phyloP scores from a whole-genome alignment of 2,329 filamentous ascomycete genomes.

The Mycocentrospora acerina region DNA sequence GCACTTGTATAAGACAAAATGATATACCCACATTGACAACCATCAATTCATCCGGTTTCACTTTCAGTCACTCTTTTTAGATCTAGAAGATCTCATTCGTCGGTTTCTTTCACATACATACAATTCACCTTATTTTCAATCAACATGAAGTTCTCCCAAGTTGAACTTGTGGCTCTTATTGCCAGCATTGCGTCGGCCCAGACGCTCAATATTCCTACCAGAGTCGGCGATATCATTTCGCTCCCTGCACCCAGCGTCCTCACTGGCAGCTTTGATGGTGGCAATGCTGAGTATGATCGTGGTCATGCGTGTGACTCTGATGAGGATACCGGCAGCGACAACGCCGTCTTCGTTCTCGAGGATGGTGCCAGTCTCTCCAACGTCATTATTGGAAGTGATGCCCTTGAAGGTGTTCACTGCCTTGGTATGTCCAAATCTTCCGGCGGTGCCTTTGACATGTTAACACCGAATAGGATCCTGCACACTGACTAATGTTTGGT shows the following conservation, averaged over 20 bases:
- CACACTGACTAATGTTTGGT: constrained; percentile 41
- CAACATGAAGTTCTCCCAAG: constrained; percentile 23
- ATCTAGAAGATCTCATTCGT: too few species aligned
- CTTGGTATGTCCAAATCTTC: constrained; percentile 37
- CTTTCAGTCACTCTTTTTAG: too few species aligned
- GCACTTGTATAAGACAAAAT: too few species aligned
- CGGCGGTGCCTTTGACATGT: background rate
- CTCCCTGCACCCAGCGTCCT: constrained; percentile 29
- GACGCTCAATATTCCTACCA: constrained; percentile 36
- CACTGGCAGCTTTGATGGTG: constrained; percentile 19
- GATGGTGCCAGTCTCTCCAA: constrained; percentile 54
- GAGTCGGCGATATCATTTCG: constrained; percentile 27
- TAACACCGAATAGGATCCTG: constrained; percentile 42
- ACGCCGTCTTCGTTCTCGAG: constrained; percentile 55
- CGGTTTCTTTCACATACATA: too few species aligned
- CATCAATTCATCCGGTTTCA: too few species aligned
- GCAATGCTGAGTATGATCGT: constrained; percentile 26
- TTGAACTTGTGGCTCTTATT: constrained; percentile 21
- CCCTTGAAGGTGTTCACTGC: constrained; percentile 55
- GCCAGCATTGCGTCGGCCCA: constrained; percentile 31
- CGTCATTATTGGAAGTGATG: constrained; percentile 55
- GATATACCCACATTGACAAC: too few species aligned
- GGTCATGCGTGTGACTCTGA: constrained; percentile 24
- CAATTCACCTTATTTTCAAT: background rate
- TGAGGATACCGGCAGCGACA: constrained; percentile 22